Base-by-base conservation (phyloP, 768 basidiomycete genomes). In the Russula ochroleuca region DNA sequence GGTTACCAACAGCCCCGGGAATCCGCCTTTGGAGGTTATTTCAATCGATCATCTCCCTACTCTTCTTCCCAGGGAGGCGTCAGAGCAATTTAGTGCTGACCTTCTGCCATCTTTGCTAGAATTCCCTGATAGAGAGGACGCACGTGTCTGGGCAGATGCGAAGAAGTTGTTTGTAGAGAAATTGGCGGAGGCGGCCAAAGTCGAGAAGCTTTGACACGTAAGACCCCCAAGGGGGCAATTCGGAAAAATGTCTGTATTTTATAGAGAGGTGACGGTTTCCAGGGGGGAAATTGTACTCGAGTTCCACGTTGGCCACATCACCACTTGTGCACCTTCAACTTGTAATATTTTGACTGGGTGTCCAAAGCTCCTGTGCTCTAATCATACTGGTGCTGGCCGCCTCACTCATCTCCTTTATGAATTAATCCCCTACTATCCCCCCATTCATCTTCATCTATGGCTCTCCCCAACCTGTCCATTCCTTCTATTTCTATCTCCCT, bases 41-140 rank as follows among this genome's bases (percentile, higher is more conserved):
- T 94, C 97, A 15, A 98, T 99, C 66, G 97, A 98, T 76, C 96
- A 98, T 73, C 80, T 98, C 66, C 97, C 97, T 11, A 97, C 96
- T 31, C 78, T 98, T 63, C 82, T 99, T 40, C 97, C 97, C 25
- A 82, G 97, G 54, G 97, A 99, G 75, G 89, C 96, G 5, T 97
- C 94, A 1, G 96, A 99, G 75, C 94, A 97, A 71, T 98, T 98
- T 78, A 94, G 92, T 70, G 69, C 75, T 2, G 93, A 95, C 74
- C 80, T 98, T 28, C 78, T 96, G 38, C 93, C 94, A 9, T 90
- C 92, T 7, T 75, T 98, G 65, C 73, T 94, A 25, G 75, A 90
- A 71, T 84, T 95, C 69, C 92, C 91, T 1, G 73, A 85, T 57
- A 78, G 90, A 56, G 68, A 79, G 57, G 81, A 73, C 0, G 86